Conservation (phyloP, 345 rosid genomes). For the Lepidium aucheri region DNA sequence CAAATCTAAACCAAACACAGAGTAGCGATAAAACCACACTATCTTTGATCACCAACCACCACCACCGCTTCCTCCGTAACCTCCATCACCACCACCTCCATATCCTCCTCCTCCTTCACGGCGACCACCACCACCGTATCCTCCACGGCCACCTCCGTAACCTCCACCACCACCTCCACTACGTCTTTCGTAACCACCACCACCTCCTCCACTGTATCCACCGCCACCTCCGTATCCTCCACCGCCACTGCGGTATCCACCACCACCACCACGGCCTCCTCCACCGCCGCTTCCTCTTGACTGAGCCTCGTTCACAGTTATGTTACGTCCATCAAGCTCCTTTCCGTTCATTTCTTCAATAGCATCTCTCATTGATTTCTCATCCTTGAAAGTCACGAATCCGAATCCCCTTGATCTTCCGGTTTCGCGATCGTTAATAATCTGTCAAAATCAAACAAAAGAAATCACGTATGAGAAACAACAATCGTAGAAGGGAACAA, state of each 20-base stretch:
- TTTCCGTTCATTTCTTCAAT: conserved; percentile 88
- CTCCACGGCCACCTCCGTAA: conserved; percentile 7
- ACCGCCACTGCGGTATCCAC: conserved; percentile 30
- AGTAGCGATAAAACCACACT: not conserved
- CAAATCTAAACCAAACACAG: conserved; percentile 9
- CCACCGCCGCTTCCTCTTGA: conserved; percentile 50
- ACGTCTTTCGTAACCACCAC: conserved; percentile 26
- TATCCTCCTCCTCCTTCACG: conserved; percentile 18
- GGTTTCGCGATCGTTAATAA: conserved; percentile 86
- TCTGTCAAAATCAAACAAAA: conserved; percentile 24
- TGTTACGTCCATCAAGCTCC: conserved; percentile 67
- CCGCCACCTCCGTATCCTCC: conserved; percentile 36
- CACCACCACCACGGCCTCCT: conserved; percentile 38
- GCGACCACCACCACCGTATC: conserved; percentile 8
- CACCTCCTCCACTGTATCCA: conserved; percentile 21
- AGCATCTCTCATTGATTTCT: conserved; percentile 84
- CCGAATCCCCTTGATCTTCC: conserved; percentile 88
- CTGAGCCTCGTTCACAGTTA: conserved; percentile 87
- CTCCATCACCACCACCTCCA: conserved; percentile 23
- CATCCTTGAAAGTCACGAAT: conserved; percentile 71
- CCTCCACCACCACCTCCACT: conserved; percentile 33
- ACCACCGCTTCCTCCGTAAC: conserved; percentile 26
- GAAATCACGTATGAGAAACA: not conserved
- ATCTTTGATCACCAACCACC: conserved; percentile 20
- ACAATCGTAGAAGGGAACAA: accelerated